Base-by-base conservation (phyloP, 1,284 basidiomycete genomes). In the Heterobasidion irregulare region DNA sequence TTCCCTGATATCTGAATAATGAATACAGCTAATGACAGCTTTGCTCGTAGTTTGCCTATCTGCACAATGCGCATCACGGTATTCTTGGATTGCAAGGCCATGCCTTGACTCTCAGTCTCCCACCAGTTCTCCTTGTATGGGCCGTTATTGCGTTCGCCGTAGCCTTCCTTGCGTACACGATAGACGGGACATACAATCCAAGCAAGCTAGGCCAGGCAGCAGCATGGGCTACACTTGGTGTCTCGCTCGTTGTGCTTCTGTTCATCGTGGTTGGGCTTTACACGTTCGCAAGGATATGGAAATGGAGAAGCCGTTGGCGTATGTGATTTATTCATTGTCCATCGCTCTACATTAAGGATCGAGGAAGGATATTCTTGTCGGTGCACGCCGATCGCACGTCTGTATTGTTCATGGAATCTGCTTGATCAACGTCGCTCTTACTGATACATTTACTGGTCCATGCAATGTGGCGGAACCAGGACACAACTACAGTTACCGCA, bases 61-160 rank as follows among this genome's bases (percentile, higher is more conserved):
- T 80, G 64, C 69, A 78, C 56, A 79, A 79, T 53, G 75, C 72
- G 6, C 73, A 74, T 38, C 73, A 75, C 54, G 71, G 70, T 36
- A 58, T 65, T 15, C 64, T 79, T 10, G 78, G 77, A 19, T 62
- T 78, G 33, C 68, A 74, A 9, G 78, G 78, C 0, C 76, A 79
- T 57, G 77, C 78, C 0, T 67, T 80, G 56, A 66, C 79, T n/a
- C 71, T 81, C 15, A 77, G 75, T 57, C 69, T 82, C 43, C 79
- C 79, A 2, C 72, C 77, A 8, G 75, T 77, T 18, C 69, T 80
- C n/a, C 71, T 80, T 3, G 73, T 81, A 3, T 80, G 79, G 79
- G 75, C 78, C 8, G 74, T 80, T 52, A 65, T 78, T 15, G 66
- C 72, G 1, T 81, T 82, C 62, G 70, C 74, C 0, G 62, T 72